Percentiles rank a stretch among this genome's conserved stretches.
phyloP scores from a whole-genome alignment of 169 alveolate genomes.

The Perkinsus chesapeaki region DNA sequence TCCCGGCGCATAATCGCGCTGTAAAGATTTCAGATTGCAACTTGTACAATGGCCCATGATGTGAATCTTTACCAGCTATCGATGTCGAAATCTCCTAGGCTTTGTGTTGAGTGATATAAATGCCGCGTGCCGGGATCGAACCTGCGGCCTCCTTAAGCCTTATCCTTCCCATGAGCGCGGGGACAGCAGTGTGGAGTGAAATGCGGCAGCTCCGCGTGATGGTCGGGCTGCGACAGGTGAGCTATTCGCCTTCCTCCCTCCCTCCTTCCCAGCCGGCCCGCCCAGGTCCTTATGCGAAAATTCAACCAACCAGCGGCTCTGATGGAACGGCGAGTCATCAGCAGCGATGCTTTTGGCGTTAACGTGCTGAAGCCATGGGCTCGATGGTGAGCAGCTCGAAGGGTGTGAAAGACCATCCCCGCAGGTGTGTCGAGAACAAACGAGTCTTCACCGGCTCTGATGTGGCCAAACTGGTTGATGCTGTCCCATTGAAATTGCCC shows the following conservation, averaged over 20 bases:
- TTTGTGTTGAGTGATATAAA: not conserved
- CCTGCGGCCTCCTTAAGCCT: not conserved
- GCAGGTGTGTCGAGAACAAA: not conserved
- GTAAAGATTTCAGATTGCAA: too few species aligned
- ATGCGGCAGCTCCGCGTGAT: not conserved
- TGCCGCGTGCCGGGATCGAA: not conserved
- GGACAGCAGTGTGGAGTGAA: not conserved
- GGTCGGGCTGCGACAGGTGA: not conserved
- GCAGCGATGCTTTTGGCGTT: not conserved
- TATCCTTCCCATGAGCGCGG: not conserved
- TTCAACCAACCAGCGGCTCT: constrained; percentile 1
- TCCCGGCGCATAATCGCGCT: not conserved
- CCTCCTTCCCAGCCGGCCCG: not conserved
- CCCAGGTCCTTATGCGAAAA: not conserved
- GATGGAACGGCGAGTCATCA: not conserved
- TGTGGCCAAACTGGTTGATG: not conserved
- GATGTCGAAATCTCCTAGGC: not conserved
- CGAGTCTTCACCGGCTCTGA: not conserved
- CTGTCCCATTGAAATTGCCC: not conserved
- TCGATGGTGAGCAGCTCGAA: not conserved
- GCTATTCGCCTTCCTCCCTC: not conserved
- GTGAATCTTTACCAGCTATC: too few species aligned
- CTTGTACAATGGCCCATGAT: too few species aligned
- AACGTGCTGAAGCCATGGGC: not conserved
- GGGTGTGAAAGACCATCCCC: not conserved